A percentile compares a stretch with the other conserved stretches of the same genome.
Evolutionary conservation across 2,329 filamentous ascomycete genomes (phyloP).

Genomic region (Apiospora malaysiana): DNA sequence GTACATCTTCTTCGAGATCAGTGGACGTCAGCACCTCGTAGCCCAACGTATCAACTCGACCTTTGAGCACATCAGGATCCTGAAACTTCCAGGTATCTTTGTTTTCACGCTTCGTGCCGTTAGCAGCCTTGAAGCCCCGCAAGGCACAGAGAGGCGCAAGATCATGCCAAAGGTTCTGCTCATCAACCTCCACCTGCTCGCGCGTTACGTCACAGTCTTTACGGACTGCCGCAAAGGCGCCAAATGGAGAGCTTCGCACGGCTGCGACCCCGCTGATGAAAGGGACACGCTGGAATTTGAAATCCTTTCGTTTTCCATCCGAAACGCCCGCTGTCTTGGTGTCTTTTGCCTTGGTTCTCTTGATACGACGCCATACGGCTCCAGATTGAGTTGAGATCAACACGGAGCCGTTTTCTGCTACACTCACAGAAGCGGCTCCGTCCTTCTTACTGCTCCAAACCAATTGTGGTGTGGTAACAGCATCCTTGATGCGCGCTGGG

Average conservation of each 20-base stretch:
- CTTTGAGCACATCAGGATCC: constrained; percentile 51
- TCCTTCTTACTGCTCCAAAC: constrained; percentile 91
- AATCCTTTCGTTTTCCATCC: constrained; percentile 78
- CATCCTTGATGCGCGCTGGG: constrained; percentile 85
- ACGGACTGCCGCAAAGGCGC: constrained; percentile 86
- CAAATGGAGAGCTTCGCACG: constrained; percentile 87
- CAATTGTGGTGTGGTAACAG: constrained; percentile 77
- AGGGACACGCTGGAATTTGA: constrained; percentile 92
- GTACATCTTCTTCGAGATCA: constrained; percentile 70
- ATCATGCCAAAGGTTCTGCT: constrained; percentile 76
- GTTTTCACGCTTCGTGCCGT: constrained; percentile 43
- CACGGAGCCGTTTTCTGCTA: constrained; percentile 92
- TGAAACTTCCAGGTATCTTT: constrained; percentile 50
- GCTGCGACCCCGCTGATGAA: constrained; percentile 84
- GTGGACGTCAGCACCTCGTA: constrained; percentile 64
- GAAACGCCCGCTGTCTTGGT: constrained; percentile 45
- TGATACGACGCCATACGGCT: constrained; percentile 89
- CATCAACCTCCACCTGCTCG: constrained; percentile 69
- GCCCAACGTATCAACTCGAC: constrained; percentile 56
- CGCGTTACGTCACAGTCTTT: constrained; percentile 84
- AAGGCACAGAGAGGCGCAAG: constrained; percentile 74
- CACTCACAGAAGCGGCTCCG: constrained; percentile 83
- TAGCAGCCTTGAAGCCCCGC: constrained; percentile 57
- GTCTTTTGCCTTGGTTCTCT: constrained; percentile 80
- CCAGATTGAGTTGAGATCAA: constrained; percentile 93